phyloP scores from a whole-genome alignment of 1,284 basidiomycete genomes.

The Microbotryum violaceum region DNA sequence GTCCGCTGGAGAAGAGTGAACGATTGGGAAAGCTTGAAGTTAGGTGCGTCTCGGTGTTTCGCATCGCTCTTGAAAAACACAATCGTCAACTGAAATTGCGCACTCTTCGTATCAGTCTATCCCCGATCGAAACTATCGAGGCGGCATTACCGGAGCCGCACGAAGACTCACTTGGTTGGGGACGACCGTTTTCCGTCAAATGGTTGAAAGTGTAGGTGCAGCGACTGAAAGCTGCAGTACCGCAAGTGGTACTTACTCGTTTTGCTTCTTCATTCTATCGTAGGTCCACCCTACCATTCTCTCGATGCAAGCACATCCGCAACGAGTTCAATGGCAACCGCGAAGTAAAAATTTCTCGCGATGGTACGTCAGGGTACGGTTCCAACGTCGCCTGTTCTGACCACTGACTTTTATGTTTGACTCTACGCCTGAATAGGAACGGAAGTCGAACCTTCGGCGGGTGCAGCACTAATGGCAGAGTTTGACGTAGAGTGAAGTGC shows the following conservation, averaged over 20 bases:
- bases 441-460: slow-evolving; percentile 33
- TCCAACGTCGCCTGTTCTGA: background rate
- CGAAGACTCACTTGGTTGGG: slow-evolving; percentile 47
- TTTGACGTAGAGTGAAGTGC: too few relatives aligned
- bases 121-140: too few relatives aligned
- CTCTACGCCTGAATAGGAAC: slow-evolving; percentile 13
- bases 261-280: background rate
- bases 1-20: slow-evolving; percentile 21
- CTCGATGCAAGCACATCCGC: slow-evolving; percentile 22
- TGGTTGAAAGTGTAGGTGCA: slow-evolving; percentile 55
- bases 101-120: too few relatives aligned
- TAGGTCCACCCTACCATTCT: background rate
- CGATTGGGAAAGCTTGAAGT: slow-evolving; percentile 16
- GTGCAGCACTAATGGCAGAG: slow-evolving; percentile 19
- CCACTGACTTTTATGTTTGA: background rate
- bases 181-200: slow-evolving; percentile 69
- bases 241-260: background rate
- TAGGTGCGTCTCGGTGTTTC: background rate
- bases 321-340: slow-evolving; percentile 36
- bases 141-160: background rate
- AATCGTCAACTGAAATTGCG: too few relatives aligned
- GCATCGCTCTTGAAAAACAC: too few relatives aligned
- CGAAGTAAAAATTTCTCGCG: slow-evolving; percentile 37
- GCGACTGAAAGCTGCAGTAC: background rate
- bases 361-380: slow-evolving; percentile 10